Evolutionary conservation across 1,284 basidiomycete genomes (phyloP).

Genomic region (Heterobasidion occidentale): DNA sequence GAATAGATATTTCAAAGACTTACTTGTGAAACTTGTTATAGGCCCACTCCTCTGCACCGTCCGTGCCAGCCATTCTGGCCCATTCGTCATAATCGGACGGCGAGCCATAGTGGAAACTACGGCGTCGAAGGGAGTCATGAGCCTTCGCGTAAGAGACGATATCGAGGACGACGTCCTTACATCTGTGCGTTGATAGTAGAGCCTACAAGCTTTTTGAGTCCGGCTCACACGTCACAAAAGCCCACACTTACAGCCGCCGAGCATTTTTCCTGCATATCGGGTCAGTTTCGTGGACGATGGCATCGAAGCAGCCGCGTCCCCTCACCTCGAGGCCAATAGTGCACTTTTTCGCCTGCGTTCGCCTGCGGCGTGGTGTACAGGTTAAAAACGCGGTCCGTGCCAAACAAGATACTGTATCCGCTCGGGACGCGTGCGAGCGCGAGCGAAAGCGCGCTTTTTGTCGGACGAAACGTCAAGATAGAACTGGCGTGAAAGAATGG

Average conservation of each 20-base stretch:
- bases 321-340: slow-evolving; percentile 58
- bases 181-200: slow-evolving; percentile 63
- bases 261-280: slow-evolving; percentile 40
- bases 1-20: not conserved
- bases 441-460: not conserved
- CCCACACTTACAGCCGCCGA: slow-evolving; percentile 55
- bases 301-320: not conserved
- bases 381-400: slow-evolving; percentile 36
- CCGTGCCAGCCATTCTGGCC: slow-evolving; percentile 39
- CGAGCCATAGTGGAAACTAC: slow-evolving; percentile 59
- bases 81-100: slow-evolving; percentile 68
- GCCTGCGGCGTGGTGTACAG: slow-evolving; percentile 49
- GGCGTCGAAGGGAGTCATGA: not conserved
- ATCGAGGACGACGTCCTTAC: slow-evolving; percentile 22
- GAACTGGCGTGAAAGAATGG: not conserved
- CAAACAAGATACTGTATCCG: slow-evolving; percentile 27
- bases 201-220: slow-evolving; percentile 24
- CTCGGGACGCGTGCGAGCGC: slow-evolving; percentile 7
- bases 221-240: not conserved
- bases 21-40: slow-evolving; percentile 48
- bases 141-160: not conserved
- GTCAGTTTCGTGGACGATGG: not conserved
- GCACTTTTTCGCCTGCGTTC: slow-evolving; percentile 12
- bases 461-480: not conserved
- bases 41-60: slow-evolving; percentile 47